Base-by-base conservation (phyloP, 2,329 filamentous ascomycete species). In the Aspergillus pseudotamarii region DNA sequence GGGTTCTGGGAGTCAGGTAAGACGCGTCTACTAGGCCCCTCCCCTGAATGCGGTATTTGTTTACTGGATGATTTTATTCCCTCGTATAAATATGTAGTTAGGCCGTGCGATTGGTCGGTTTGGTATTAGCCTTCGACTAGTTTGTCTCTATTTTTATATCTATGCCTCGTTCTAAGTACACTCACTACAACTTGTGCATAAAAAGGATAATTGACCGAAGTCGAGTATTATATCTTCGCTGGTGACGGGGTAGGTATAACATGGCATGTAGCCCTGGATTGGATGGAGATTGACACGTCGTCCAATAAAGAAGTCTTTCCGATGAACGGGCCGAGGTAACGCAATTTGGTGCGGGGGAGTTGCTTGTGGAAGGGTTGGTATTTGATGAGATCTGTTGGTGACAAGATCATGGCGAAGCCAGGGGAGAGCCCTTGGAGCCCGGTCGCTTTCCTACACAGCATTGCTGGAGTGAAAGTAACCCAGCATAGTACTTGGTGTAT, bases 31-130 rank as follows among this genome's bases (percentile, higher is more conserved):
- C n/a, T 26, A 19, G 19, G 19, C 30, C 26, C 30, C 50, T 53
- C 30, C 26, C 50, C 26, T 26, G 26, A 6, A 26, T 53, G 50
- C 50, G 50, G 50, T 53, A 53, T 53, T 53, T 53, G 16, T 34
- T 53, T 53, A 53, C n/a, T 53, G 50, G 50, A 41, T 30, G 19
- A 10, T 30, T 53, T 53, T 28, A 53, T 53, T 53, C 26, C 50
- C 50, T 53, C 50, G 50, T 34, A 46, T 46, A 46, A 23, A 4
- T 41, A 19, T 3, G 16, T n/a, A 10, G 1, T 2, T 19, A 3
- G 38, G 19, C 38, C 19, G 19, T 41, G 38, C 6, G 16, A 19
- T n/a, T 19, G 19, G 38, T n/a, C 38, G 6, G 16, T 9, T 19
- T 41, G 6, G 4, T 8, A 41, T n/a, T 41, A 41, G 38, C 38